Evolutionary conservation across 2,329 filamentous ascomycete genomes (phyloP), one percentile per base, ranked within the genome.

Genomic region (Pseudogymnoascus sp.): DNA sequence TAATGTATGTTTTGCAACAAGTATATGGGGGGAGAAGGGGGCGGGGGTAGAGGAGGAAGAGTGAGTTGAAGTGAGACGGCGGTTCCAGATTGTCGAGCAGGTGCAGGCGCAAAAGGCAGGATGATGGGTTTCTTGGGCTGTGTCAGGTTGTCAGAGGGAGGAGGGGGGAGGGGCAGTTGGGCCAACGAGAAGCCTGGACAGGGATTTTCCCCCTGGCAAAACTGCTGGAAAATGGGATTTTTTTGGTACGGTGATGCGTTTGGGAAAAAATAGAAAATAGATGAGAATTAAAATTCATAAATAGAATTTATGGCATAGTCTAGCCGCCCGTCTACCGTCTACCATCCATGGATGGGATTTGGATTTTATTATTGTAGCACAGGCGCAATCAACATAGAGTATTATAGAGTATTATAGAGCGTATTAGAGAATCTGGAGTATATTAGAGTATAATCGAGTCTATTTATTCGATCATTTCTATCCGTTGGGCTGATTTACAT

Each of bases 111-210:
- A 25, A 23, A 25, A 10, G 28, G 14, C 37, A 16, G 14, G 23
- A n/a, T 14, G 23, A 50, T 50, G 44, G 23, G 42, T 42, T 25
- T 25, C 42, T 47, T 25, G 42, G 42, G 44, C 8, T 50, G 44
- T 50, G 44, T 50, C 44, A 50, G 44, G 44, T 50, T 50, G 44
- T 50, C 8, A 53, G 47, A 53, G 14, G 47, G 47, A 31, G 25
- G 47, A 53, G 47, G 47, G 47, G 47, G 47, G 47, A 56, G 47
- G 47, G 47, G 47, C 47, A 56, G 47, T 18, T 56, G 47, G 47
- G 47, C 47, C 47, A 56, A 56, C 47, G 47, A 56, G 47, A 33
- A 16, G 47, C 47, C 47, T 18, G 25, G 8, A 16, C 47, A 56
- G 47, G 50, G 50, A 56, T 56, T 56, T 56, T 14, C 10, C 28